phyloP scores from a whole-genome alignment of 106 monocot genomes.

The Dioscorea zingiberensis region DNA sequence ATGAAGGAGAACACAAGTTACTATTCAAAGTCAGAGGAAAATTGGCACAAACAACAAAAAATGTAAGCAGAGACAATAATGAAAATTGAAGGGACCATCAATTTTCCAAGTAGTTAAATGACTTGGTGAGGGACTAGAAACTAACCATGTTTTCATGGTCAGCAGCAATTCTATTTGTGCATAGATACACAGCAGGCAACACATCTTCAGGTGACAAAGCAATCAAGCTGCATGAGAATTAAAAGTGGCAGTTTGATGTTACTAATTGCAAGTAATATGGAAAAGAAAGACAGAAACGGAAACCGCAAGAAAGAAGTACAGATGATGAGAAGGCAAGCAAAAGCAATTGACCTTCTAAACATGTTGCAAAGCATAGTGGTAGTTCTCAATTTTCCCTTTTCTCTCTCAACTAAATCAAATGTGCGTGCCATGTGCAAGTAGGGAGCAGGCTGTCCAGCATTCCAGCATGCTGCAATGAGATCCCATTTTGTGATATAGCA shows the following conservation, averaged over 20 bases:
- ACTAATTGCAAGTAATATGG: too few relatives aligned
- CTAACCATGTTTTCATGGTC: conserved; percentile 91
- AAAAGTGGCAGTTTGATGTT: too few relatives aligned
- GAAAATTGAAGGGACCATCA: too few relatives aligned
- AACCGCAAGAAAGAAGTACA: too few relatives aligned
- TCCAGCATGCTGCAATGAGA: conserved; percentile 82
- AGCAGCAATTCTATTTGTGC: conserved; percentile 85
- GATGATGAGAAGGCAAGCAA: background rate
- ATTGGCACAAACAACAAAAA: too few relatives aligned
- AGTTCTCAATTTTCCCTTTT: conserved; percentile 87
- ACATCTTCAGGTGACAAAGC: conserved; percentile 88
- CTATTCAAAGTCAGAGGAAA: too few relatives aligned
- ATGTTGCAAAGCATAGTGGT: conserved; percentile 85
- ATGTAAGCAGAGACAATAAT: too few relatives aligned
- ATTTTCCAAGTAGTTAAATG: too few relatives aligned
- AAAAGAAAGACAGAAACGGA: too few relatives aligned
- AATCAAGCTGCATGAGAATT: conserved; percentile 60
- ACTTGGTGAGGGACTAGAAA: background rate
- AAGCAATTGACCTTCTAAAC: conserved; percentile 77
- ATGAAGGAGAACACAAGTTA: too few relatives aligned
- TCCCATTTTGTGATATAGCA: background rate
- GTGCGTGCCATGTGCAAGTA: conserved; percentile 90
- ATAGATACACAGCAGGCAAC: conserved; percentile 83
- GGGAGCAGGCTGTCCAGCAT: conserved; percentile 73
- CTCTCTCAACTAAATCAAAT: conserved; percentile 79